Evolutionary conservation across 2,329 filamentous ascomycete species (phyloP), one percentile per base, ranked within the genome.

Genomic region (Cytospora schulzeri): DNA sequence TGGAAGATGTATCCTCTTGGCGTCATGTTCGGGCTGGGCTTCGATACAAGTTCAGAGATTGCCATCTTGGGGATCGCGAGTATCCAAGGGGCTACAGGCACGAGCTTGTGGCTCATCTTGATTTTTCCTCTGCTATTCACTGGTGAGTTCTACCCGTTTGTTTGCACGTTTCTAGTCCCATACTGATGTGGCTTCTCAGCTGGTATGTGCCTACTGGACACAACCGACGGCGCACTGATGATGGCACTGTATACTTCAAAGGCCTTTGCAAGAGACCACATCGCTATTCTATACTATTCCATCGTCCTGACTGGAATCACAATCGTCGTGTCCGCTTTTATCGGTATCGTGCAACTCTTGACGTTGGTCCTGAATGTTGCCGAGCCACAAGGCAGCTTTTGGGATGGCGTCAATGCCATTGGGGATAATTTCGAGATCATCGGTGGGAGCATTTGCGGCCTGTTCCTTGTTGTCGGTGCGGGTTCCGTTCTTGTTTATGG

Each of bases 1-100:
- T 98, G 94, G 94, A 98, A 98, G 76, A 97, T 97, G 93, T 95
- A 96, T 70, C 93, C 92, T 0, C 80, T 97, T 0, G 94, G 94
- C 0, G 83, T 98, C 0, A 79, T 98, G 5, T 98, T 94, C 72
- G 95, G 94, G 0, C 81, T 98, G 0, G 95, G 94, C 0, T 98
- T 99, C 74, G 95, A 98, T 74, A 98, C 95, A 0, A 96, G 91
- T 50, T 96, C 92, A 9, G 94, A 99, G 75, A 91, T 98, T 71
- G 94, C 95, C 0, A 83, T 99, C 9, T 78, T 99, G 0, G 95
- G 94, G 0, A 96, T 98, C 68, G 91, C 92, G 0, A 93, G 91
- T 33, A 88, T 99, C 1, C 91, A 97, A 71, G 93, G 91, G 0
- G 88, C 92, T 0, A 84, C 90, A 66, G 94, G 94, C 1, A 97